Evolutionary conservation across 768 basidiomycete genomes (phyloP).

Genomic region (Collybiopsis luxurians): DNA sequence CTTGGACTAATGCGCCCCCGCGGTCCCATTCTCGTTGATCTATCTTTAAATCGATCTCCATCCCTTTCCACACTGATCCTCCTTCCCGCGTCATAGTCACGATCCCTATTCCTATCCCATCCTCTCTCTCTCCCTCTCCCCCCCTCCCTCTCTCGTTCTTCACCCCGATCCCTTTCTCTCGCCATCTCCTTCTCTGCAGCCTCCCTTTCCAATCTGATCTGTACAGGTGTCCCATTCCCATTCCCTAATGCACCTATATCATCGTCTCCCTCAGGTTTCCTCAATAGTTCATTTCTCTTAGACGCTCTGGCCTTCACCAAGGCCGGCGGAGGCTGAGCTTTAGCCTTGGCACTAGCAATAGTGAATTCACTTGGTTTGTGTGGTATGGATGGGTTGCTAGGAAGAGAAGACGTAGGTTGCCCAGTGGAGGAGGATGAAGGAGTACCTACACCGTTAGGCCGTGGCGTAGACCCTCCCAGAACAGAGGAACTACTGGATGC

Average conservation of each 20-base stretch:
- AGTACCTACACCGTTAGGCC: not conserved
- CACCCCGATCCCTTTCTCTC: not conserved
- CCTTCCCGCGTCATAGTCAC: conserved; percentile 7
- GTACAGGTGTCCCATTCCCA: conserved; percentile 2
- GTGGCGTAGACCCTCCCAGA: not conserved
- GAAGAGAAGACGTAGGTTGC: not conserved
- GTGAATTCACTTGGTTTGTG: conserved; percentile 2
- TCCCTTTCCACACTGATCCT: conserved; percentile 9
- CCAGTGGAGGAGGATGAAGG: not conserved
- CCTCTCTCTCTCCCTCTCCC: not conserved
- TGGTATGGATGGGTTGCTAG: not conserved
- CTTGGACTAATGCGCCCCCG: not conserved
- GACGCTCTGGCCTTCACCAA: conserved; percentile 1
- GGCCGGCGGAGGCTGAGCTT: not conserved
- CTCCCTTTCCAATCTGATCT: conserved; percentile 1
- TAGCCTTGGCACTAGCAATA: not conserved
- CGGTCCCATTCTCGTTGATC: conserved; percentile 5
- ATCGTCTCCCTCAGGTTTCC: not conserved
- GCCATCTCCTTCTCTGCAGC: not conserved
- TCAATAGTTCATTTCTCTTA: not conserved
- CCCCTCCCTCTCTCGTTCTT: not conserved
- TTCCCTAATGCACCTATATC: not conserved
- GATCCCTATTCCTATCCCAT: conserved; percentile 1
- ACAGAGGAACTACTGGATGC: not conserved
- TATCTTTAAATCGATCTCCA: conserved; percentile 3